These are phyloP conservation scores for Ophiostoma novo-ulmi DNA, from an alignment of 2,329 filamentous ascomycete species.

Conservation along the genomic window DNA sequence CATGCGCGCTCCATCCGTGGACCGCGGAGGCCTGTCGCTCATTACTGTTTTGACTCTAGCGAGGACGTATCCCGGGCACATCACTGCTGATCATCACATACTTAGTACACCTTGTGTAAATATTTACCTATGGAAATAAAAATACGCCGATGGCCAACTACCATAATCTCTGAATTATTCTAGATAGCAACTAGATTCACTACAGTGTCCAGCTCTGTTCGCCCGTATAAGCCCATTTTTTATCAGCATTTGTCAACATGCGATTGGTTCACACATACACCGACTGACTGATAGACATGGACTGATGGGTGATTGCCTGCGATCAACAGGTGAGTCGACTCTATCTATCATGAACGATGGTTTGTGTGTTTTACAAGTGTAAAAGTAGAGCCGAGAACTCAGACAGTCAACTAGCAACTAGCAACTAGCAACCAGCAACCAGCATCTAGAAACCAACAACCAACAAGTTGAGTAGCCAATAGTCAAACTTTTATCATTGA, in stretches of 20 bases:
- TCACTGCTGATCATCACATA: constrained; percentile 2
- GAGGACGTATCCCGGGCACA: constrained; percentile 1
- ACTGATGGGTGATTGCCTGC: background rate
- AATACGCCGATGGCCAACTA: background rate
- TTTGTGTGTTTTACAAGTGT: background rate
- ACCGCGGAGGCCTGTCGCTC: constrained; percentile 7
- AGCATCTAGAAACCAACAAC: background rate
- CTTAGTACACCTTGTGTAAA: background rate
- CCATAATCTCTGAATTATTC: background rate
- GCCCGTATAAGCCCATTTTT: background rate
- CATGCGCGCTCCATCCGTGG: constrained; percentile 1
- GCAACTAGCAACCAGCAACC: background rate
- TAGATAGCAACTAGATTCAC: background rate
- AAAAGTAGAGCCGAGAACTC: background rate
- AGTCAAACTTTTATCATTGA: background rate
- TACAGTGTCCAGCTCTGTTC: background rate
- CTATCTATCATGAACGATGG: background rate
- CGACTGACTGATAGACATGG: background rate
- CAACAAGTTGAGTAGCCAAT: background rate
- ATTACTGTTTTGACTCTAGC: constrained; percentile 1
- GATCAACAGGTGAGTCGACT: constrained; percentile 6
- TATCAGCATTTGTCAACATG: background rate
- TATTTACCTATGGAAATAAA: background rate
- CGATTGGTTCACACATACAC: background rate
- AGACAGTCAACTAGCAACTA: background rate